A percentile compares a stretch with the other conserved stretches of the same genome.
phyloP scores from a whole-genome alignment of 2,329 filamentous ascomycete species.

The Exophiala alcalophila region DNA sequence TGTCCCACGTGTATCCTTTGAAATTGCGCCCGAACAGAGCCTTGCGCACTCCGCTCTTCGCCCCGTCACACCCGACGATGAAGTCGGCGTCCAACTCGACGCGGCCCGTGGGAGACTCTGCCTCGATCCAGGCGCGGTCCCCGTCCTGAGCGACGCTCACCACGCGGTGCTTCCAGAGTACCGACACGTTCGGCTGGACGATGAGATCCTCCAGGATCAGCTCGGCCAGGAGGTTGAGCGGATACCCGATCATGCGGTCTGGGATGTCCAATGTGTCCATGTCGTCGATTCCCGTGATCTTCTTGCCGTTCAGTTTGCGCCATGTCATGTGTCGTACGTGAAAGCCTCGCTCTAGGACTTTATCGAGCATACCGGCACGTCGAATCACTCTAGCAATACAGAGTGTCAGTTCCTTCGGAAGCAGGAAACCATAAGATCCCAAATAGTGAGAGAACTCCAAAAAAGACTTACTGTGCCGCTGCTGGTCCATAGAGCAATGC shows the following conservation, averaged over 20 bases:
- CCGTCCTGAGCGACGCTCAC: constrained; percentile 9
- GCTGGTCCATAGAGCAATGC: constrained; percentile 62
- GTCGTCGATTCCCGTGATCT: constrained; percentile 30
- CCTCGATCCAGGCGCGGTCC: neutral
- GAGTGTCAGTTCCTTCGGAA: neutral
- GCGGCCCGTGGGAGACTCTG: neutral
- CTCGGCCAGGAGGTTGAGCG: constrained; percentile 42
- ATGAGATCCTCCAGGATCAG: constrained; percentile 41
- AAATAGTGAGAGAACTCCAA: neutral
- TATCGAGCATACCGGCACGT: constrained; percentile 56
- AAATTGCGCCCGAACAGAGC: constrained; percentile 17
- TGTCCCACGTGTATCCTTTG: constrained; percentile 10
- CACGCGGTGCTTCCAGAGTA: constrained; percentile 46
- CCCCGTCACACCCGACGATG: constrained; percentile 45
- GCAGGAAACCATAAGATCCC: neutral
- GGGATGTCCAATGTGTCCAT: constrained; percentile 23
- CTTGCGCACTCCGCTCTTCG: constrained; percentile 39
- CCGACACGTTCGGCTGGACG: constrained; percentile 34
- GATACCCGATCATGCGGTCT: constrained; percentile 42
- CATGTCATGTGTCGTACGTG: constrained; percentile 43
- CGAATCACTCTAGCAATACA: constrained; percentile 41
- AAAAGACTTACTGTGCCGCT: constrained; percentile 46
- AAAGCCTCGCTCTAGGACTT: constrained; percentile 44
- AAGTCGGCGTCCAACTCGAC: constrained; percentile 35
- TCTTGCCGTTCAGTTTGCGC: constrained; percentile 40